Conservation (phyloP, 345 rosid genomes). For the Eucalyptus regnans region DNA sequence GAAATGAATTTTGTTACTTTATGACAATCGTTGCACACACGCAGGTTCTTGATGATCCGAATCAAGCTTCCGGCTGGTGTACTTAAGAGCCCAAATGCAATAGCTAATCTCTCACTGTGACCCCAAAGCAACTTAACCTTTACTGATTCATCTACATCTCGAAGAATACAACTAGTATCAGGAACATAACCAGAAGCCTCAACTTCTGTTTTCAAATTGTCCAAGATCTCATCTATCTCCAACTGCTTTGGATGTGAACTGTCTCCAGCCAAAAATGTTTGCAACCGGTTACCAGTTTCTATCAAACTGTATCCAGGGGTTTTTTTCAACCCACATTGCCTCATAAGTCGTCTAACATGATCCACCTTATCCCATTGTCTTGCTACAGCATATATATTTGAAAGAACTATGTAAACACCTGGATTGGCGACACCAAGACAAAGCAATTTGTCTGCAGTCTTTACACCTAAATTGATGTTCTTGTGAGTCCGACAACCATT, state of each 20-base stretch:
- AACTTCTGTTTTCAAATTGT: slow-evolving; percentile 9
- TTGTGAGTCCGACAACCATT: slow-evolving; percentile 14
- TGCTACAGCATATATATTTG: slow-evolving; percentile 18
- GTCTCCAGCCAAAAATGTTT: slow-evolving; percentile 16
- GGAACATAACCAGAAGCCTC: slow-evolving; percentile 7
- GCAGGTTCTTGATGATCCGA: slow-evolving; percentile 17
- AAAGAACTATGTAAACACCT: slow-evolving; percentile 8
- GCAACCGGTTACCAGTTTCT: slow-evolving; percentile 11
- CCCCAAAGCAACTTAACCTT: slow-evolving; percentile 13
- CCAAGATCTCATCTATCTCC: slow-evolving; percentile 3
- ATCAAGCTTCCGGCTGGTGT: slow-evolving; percentile 19
- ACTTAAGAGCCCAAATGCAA: slow-evolving; percentile 16
- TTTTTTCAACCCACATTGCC: slow-evolving; percentile 9
- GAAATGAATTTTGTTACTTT: slow-evolving; percentile 14
- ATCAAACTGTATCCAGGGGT: slow-evolving; percentile 15
- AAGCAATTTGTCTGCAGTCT: slow-evolving; percentile 8
- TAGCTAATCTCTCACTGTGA: slow-evolving; percentile 27
- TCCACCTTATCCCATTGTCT: slow-evolving; percentile 19
- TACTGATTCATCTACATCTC: slow-evolving; percentile 11
- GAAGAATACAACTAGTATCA: slow-evolving; percentile 22
- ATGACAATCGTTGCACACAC: slow-evolving; percentile 22
- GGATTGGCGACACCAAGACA: slow-evolving; percentile 7
- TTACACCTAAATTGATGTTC: slow-evolving; percentile 9
- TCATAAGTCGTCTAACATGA: slow-evolving; percentile 15
- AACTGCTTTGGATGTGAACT: slow-evolving; percentile 7